Evolutionary conservation across 495 filamentous ascomycete genomes (phyloP).

Genomic region (Echria macrotheca): DNA sequence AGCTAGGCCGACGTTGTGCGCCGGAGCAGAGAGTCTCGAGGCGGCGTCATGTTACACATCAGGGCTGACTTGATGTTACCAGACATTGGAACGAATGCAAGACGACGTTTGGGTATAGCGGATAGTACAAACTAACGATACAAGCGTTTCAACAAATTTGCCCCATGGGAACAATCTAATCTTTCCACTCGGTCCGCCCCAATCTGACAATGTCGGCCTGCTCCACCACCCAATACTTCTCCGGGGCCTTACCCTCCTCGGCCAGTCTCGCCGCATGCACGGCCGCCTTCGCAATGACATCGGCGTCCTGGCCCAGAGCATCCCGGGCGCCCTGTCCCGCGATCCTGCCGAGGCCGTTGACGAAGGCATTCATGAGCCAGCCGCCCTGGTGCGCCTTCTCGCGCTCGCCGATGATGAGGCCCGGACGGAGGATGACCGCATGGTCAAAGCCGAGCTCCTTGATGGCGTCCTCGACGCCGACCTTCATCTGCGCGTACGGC

Average conservation of each 20-base stretch:
- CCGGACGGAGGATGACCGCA: constrained; percentile 68
- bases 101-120: too few species aligned
- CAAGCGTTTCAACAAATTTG: too few species aligned
- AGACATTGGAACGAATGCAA: too few species aligned
- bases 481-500: constrained; percentile 70
- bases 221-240: constrained; percentile 44
- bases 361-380: constrained; percentile 44
- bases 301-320: constrained; percentile 65
- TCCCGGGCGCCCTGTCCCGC: constrained; percentile 49
- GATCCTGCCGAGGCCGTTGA: constrained; percentile 46
- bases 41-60: too few species aligned
- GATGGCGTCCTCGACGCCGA: constrained; percentile 71
- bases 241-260: constrained; percentile 41
- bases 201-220: constrained; percentile 43
- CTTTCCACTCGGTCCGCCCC: constrained; percentile 40
- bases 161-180: too few species aligned
- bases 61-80: too few species aligned
- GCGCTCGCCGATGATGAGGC: constrained; percentile 65
- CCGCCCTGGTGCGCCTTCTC: constrained; percentile 50
- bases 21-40: too few species aligned
- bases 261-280: constrained; percentile 50
- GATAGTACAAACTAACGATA: background rate
- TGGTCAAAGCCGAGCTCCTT: constrained; percentile 65
- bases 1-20: too few species aligned
- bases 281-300: constrained; percentile 68